Conservation (phyloP, 1,139 yeast species). For the Chernovozyma aurita region DNA sequence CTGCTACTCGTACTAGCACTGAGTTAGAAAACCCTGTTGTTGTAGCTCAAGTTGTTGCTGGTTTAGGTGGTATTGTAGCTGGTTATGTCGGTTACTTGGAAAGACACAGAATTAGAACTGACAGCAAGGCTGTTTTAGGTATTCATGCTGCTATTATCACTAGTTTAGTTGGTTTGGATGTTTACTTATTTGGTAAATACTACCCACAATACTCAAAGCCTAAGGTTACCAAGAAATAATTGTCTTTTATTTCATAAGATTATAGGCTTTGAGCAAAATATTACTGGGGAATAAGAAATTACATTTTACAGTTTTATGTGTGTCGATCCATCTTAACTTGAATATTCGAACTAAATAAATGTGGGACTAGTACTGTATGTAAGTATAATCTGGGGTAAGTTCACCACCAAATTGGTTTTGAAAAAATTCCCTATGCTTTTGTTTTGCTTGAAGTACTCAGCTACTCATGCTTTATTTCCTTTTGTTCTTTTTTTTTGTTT, state of each 20-base stretch:
- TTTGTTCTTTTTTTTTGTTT: too few relatives aligned
- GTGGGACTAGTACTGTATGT: too few relatives aligned
- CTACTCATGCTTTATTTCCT: too few relatives aligned
- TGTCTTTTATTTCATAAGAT: too few relatives aligned
- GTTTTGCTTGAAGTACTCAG: too few relatives aligned
- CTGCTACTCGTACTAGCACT: constrained; percentile 12
- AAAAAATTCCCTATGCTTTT: too few relatives aligned
- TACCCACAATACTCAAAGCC: constrained; percentile 37
- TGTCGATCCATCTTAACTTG: too few relatives aligned
- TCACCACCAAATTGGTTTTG: too few relatives aligned
- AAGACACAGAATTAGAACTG: constrained; percentile 46
- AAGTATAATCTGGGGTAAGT: too few relatives aligned
- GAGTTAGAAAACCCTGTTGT: constrained; percentile 65
- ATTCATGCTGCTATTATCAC: constrained; percentile 52
- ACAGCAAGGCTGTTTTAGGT: constrained; percentile 44
- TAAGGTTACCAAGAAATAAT: constrained; percentile 26
- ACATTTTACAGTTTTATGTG: too few relatives aligned
- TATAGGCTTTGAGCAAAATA: constrained; percentile 41
- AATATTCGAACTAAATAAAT: too few relatives aligned
- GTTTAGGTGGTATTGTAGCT: constrained; percentile 46
- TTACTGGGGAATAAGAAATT: constrained; percentile 1
- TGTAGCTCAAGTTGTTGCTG: constrained; percentile 47
- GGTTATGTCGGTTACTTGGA: constrained; percentile 50
- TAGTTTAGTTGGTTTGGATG: constrained; percentile 53
- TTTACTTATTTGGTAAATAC: constrained; percentile 47